These are phyloP conservation scores for Boletus rufocinnamomeus DNA, from an alignment of 768 basidiomycete genomes.

Conservation along the genomic window DNA sequence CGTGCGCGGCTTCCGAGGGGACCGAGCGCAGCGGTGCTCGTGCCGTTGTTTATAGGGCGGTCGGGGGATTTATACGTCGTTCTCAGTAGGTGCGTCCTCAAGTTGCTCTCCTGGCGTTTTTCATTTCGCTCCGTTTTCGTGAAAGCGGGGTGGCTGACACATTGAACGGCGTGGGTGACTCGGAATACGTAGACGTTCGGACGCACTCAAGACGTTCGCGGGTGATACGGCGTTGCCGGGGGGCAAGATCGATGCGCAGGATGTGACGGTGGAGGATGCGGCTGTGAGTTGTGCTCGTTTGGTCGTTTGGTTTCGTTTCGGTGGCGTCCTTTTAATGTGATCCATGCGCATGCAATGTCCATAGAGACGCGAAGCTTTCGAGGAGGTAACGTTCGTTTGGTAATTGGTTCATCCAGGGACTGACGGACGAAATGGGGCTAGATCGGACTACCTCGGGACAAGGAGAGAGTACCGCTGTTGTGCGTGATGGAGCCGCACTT, in stretches of 20 bases:
- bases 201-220: conserved; percentile 72
- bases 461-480: conserved; percentile 66
- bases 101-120: background rate
- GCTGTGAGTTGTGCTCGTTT: conserved; percentile 49
- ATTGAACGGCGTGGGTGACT: background rate
- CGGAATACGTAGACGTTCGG: conserved; percentile 69
- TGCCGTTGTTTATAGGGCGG: conserved; percentile 83
- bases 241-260: conserved; percentile 73
- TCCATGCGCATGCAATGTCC: background rate
- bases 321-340: background rate
- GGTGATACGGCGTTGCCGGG: conserved; percentile 90
- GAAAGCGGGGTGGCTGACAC: background rate
- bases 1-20: conserved; percentile 53
- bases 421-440: conserved; percentile 31
- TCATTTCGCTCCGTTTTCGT: background rate
- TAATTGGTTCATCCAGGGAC: background rate
- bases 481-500: conserved; percentile 82
- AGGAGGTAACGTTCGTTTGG: conserved; percentile 59
- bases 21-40: conserved; percentile 72
- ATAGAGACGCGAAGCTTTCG: conserved; percentile 85
- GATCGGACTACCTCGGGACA: conserved; percentile 83
- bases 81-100: conserved; percentile 67
- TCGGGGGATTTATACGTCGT: conserved; percentile 84
- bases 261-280: conserved; percentile 72
- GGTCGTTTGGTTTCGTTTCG: background rate